phyloP scores from a whole-genome alignment of 2,329 filamentous ascomycete genomes.

The Tetracladium maxilliforme region DNA sequence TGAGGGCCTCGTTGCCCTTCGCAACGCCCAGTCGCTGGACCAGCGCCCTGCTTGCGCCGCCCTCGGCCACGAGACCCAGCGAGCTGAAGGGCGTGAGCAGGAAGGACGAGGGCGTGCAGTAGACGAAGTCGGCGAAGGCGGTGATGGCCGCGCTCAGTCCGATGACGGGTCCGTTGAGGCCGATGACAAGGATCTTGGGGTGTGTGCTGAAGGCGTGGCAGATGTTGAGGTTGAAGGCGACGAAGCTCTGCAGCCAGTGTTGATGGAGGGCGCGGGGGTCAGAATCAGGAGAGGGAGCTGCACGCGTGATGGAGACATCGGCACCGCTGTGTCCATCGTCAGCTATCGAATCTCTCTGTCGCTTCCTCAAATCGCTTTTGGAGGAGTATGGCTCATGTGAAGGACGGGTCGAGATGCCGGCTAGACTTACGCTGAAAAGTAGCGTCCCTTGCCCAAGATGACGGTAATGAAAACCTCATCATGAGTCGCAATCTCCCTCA shows the following conservation, averaged over 20 bases:
- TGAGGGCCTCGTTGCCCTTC: constrained; percentile 81
- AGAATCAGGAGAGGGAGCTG: constrained; percentile 21
- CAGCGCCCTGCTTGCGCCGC: constrained; percentile 64
- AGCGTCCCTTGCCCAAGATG: constrained; percentile 57
- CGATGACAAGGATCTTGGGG: constrained; percentile 82
- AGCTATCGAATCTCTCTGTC: no score
- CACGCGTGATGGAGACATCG: constrained; percentile 48
- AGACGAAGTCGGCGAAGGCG: constrained; percentile 83
- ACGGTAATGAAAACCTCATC: constrained; percentile 78
- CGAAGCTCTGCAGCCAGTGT: constrained; percentile 56
- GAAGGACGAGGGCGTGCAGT: constrained; percentile 67
- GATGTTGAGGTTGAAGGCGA: constrained; percentile 75
- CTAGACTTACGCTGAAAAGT: constrained; percentile 70
- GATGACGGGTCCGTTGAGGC: constrained; percentile 82
- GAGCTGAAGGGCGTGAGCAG: constrained; percentile 85
- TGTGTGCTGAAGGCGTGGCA: constrained; percentile 86
- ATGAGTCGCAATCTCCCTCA: constrained; percentile 64
- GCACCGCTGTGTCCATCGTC: constrained; percentile 47
- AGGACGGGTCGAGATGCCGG: no score
- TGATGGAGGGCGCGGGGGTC: constrained; percentile 22
- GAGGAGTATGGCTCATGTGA: no score
- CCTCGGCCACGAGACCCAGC: constrained; percentile 81
- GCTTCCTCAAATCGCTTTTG: no score
- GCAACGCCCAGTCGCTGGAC: constrained; percentile 65
- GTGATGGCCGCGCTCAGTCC: constrained; percentile 77